A percentile compares a stretch with the other conserved stretches of the same genome.
These are phyloP conservation scores for Macadamia tetraphylla DNA, from an alignment of 164 flowering plant species.

Conservation along the genomic window DNA sequence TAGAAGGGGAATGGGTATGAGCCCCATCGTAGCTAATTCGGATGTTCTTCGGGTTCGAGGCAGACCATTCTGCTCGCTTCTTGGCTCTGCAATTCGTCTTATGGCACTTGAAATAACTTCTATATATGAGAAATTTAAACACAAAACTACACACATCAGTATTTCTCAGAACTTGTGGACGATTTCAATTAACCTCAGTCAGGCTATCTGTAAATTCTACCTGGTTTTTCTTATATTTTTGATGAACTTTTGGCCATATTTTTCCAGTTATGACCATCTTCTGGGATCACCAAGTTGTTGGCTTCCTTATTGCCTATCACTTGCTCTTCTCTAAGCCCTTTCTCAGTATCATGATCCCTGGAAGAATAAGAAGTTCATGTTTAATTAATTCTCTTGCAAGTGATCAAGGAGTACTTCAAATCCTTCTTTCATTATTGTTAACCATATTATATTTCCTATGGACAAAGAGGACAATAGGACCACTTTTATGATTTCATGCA, in stretches of 20 bases:
- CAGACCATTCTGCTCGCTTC: slow-evolving; percentile 22
- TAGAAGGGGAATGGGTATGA: neutral
- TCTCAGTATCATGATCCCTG: neutral
- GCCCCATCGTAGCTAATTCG: slow-evolving; percentile 15
- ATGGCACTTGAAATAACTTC: slow-evolving; percentile 28
- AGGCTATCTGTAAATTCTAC: neutral
- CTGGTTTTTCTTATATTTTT: slow-evolving; percentile 16
- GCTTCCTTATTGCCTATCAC: neutral
- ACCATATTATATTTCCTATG: too few species aligned
- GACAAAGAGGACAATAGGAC: too few species aligned
- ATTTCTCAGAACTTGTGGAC: too few species aligned
- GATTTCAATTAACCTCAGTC: too few species aligned
- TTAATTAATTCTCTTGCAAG: too few species aligned
- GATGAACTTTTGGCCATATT: slow-evolving; percentile 28
- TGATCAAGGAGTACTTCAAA: too few species aligned
- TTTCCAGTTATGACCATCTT: slow-evolving; percentile 26
- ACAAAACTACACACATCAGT: neutral
- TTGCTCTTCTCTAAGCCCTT: neutral
- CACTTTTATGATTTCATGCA: too few species aligned
- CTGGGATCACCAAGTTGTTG: slow-evolving; percentile 13
- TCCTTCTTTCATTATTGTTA: too few species aligned
- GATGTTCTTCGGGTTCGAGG: neutral
- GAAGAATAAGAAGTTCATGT: too few species aligned
- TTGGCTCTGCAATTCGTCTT: slow-evolving; percentile 12
- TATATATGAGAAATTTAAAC: neutral